These are phyloP conservation scores for Aegilops tauschii DNA, from an alignment of 176 grass and related monocot species.

Conservation along the genomic window DNA sequence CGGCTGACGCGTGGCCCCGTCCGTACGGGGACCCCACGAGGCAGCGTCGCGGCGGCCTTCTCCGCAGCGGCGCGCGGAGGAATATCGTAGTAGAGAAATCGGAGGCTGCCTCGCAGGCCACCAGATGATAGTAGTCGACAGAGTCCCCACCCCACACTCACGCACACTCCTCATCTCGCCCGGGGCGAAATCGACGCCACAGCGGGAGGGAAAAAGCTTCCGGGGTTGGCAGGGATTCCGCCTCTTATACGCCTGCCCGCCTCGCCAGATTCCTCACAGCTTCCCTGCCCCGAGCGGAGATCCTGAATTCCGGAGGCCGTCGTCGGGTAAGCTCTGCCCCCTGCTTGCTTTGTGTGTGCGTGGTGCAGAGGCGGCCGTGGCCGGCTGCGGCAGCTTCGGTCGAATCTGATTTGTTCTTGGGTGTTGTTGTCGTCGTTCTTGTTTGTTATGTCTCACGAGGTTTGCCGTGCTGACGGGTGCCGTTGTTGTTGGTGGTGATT, in stretches of 20 bases:
- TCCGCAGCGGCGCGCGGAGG: background rate
- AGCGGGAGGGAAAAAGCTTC: slow-evolving; percentile 8
- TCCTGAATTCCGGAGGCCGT: slow-evolving; percentile 5
- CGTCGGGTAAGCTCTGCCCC: slow-evolving; percentile 6
- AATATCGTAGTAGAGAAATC: background rate
- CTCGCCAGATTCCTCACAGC: slow-evolving; percentile 7
- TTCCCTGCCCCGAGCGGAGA: slow-evolving; percentile 14
- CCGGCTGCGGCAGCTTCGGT: background rate
- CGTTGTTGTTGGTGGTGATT: background rate
- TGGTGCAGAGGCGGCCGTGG: background rate
- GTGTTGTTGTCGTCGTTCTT: too few species aligned
- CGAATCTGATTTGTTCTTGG: background rate
- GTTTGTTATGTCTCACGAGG: background rate
- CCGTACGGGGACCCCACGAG: rapidly evolving
- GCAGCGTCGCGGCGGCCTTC: background rate
- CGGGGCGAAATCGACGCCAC: slow-evolving; percentile 7
- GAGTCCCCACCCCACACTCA: background rate
- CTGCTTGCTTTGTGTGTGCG: too few species aligned
- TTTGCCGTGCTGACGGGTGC: background rate
- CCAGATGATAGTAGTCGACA: slow-evolving; percentile 21
- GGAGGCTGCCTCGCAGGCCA: background rate
- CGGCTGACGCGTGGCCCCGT: background rate
- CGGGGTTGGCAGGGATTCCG: background rate
- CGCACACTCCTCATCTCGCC: background rate
- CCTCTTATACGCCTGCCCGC: background rate